phyloP scores from a whole-genome alignment of 108 stramenopile genomes.

The Nitzschia sp. region DNA sequence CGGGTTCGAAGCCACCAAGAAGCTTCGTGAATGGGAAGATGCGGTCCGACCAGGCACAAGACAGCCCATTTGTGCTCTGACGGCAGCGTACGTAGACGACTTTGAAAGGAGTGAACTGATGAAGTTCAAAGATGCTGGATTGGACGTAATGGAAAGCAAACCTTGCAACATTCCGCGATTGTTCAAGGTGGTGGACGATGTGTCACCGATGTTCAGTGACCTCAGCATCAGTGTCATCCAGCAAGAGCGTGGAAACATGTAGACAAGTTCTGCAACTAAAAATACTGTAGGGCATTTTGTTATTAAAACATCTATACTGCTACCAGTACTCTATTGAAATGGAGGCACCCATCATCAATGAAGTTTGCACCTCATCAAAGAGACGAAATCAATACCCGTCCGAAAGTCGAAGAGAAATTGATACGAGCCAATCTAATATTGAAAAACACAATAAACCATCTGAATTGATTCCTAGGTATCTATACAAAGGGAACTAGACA shows the following conservation, averaged over 20 bases:
- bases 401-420: too few species aligned
- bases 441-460: too few species aligned
- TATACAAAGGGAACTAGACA: too few species aligned
- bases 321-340: too few species aligned
- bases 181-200: conserved; percentile 91
- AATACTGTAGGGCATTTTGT: too few species aligned
- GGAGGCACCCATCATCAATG: too few species aligned
- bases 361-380: too few species aligned
- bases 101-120: conserved; percentile 82
- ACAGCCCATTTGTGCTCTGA: conserved; percentile 90
- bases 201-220: conserved; percentile 90
- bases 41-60: conserved; percentile 75
- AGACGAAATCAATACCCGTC: too few species aligned
- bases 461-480: too few species aligned
- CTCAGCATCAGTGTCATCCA: conserved; percentile 76
- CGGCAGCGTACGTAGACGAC: conserved; percentile 83
- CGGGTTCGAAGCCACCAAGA: conserved; percentile 87
- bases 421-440: too few species aligned
- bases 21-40: conserved; percentile 85
- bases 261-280: too few species aligned
- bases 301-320: too few species aligned
- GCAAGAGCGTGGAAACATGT: conserved; percentile 26
- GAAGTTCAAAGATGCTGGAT: conserved; percentile 88
- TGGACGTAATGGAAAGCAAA: conserved; percentile 91
- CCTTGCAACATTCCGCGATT: conserved; percentile 85